These are phyloP conservation scores for Lumnitzera littorea DNA, from an alignment of 345 rosid genomes.

Conservation along the genomic window DNA sequence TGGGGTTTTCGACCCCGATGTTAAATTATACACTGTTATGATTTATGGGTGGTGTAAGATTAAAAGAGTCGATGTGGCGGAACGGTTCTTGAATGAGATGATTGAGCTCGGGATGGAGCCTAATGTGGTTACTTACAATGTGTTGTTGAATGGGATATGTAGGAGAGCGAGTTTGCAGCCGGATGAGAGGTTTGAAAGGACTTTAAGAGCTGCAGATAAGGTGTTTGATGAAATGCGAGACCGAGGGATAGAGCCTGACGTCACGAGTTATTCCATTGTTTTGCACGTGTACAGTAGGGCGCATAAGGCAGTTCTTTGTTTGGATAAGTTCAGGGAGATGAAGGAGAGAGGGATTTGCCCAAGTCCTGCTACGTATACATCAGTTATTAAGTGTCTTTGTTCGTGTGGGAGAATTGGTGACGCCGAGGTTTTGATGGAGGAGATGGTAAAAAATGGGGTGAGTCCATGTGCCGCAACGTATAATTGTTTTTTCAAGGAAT, in stretches of 20 bases:
- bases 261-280: constrained; percentile 67
- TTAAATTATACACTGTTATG: constrained; percentile 57
- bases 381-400: constrained; percentile 72
- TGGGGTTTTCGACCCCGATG: constrained; percentile 27
- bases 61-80: constrained; percentile 63
- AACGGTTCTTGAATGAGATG: constrained; percentile 68
- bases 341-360: constrained; percentile 58
- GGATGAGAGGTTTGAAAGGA: constrained; percentile 52
- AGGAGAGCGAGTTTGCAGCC: constrained; percentile 75
- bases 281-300: constrained; percentile 79
- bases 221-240: constrained; percentile 75
- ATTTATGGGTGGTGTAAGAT: constrained; percentile 78
- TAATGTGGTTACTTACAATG: constrained; percentile 63
- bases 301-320: constrained; percentile 61
- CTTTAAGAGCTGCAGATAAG: constrained; percentile 52
- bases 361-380: constrained; percentile 53
- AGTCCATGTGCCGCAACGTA: constrained; percentile 55
- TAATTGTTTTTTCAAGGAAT: constrained; percentile 88
- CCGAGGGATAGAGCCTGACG: constrained; percentile 76
- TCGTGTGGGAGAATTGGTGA: constrained; percentile 68
- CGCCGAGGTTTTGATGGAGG: constrained; percentile 54
- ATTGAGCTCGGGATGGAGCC: constrained; percentile 56
- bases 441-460: constrained; percentile 57
- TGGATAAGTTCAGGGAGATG: constrained; percentile 71
- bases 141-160: constrained; percentile 71